Evolutionary conservation across 495 filamentous ascomycete species (phyloP), one percentile per base, ranked within the genome.

Genomic region (Hypoxylon fragiforme): DNA sequence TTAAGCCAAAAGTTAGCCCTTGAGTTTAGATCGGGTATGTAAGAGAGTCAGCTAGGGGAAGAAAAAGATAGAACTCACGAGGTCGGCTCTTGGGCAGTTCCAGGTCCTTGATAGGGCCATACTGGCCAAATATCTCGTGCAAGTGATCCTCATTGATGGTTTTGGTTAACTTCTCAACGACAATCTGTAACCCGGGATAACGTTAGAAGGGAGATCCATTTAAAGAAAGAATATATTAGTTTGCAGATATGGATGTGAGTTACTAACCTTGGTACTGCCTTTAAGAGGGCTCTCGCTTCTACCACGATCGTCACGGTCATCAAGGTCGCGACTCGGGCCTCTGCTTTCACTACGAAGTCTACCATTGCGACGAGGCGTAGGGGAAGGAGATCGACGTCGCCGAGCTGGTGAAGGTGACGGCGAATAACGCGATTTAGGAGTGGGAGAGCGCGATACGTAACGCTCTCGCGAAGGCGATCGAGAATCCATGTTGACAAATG

Each of bases 111-210:
- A 99, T 96, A 6, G 82, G 77, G 22, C 94, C 94, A 72, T 92
- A 99, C 31, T 80, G 77, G 13, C 88, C 87, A 67, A 99, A 99
- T 43, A 99, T 96, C 62, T 99, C 94, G 31, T 81, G 80, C 6
- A 99, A 77, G 65, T 97, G 92, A 19, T 78, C 80, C 59, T 91
- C 90, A 43, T 87, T 92, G 58, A 99, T 85, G 67, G 97, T 99
- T 65, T 95, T 96, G 3, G 92, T 95, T 61, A 98, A 79, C 65
- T 94, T 95, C 73, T 98, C 95, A 24, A 97, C 86, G 12, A 97
- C 90, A 53, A 98, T 91, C 90, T 97, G 62, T 3, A 48, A 14
- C n/a, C 2, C n/a, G n/a, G n/a, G n/a, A n/a, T n/a, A n/a, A n/a
- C n/a, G n/a, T n/a, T n/a, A n/a, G n/a, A n/a, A n/a, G n/a, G n/a